Base-by-base conservation (phyloP, 2,329 filamentous ascomycete species). In the Cordyceps cicadae region DNA sequence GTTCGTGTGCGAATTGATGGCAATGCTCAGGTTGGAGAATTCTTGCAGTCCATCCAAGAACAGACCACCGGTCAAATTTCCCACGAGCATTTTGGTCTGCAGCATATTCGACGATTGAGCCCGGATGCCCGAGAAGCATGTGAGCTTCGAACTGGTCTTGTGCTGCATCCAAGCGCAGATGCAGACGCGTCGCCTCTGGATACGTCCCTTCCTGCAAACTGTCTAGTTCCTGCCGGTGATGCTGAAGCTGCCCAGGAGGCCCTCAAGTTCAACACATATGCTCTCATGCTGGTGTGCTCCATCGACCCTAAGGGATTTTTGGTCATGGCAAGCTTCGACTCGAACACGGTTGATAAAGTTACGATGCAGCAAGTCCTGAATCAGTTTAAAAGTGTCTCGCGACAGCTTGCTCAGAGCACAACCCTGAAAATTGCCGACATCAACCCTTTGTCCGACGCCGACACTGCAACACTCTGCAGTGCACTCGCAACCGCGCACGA, bases 211-310 rank as follows among this genome's bases (percentile, higher is more conserved):
- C 81, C 79, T 0, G 81, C 80, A 0, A 77, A 79, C 63, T 75
- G 76, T 0, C 80, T 85, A 26, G 76, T 84, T 5, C 82, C 82
- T 0, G 78, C 81, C 0, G 78, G 80, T 37, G 82, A 84, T 61
- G 76, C 74, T 0, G 82, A 86, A 63, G 80, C 81, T 1, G 83
- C 82, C 0, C 78, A 81, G 51, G 84, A 87, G 64, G 84, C 83
- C 0, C 75, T 86, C 64, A 80, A 80, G 66, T 81, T 81, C 68
- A 81, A 81, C 68, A 80, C 78, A 0, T 87, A 87, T 67, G 80
- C 84, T 1, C 78, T 88, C 37, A 87, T 88, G 76, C 72, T 88
- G 21, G 85, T 87, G 48, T 88, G 85, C 69, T 84, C 81, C 4
- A 72, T 87, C 6, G 79, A 83, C 41, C 75, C 79, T 2, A 74